These are phyloP conservation scores for Triticum dicoccoides DNA, from an alignment of 176 grass and related monocot genomes.

Conservation along the genomic window DNA sequence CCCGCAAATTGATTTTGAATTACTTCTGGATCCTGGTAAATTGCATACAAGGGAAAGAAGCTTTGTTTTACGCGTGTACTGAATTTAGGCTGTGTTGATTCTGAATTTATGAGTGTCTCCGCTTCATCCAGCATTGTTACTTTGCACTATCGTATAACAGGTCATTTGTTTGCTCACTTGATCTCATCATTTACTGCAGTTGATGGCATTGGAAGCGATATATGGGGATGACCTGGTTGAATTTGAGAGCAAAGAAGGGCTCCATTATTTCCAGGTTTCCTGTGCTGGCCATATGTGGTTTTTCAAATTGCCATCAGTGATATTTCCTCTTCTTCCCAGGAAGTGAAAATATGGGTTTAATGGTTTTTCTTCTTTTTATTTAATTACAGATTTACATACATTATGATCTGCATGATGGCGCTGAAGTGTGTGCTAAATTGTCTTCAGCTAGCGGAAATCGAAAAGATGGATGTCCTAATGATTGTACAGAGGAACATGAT, in stretches of 20 bases:
- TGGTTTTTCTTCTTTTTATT: background rate
- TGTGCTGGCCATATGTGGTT: background rate
- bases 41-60: background rate
- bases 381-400: conserved; percentile 23
- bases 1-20: too few relatives aligned
- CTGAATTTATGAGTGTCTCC: background rate
- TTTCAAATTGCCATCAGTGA: background rate
- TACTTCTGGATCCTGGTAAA: background rate
- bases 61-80: too few relatives aligned
- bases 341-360: background rate
- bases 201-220: conserved; percentile 59
- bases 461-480: background rate
- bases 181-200: conserved; percentile 14
- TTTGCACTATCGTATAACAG: background rate
- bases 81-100: background rate
- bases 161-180: background rate
- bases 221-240: conserved; percentile 33
- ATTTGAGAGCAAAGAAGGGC: conserved; percentile 39
- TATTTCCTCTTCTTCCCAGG: conserved; percentile 2
- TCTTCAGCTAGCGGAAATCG: conserved; percentile 13
- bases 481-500: background rate
- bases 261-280: conserved; percentile 52
- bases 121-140: background rate
- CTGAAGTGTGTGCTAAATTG: conserved; percentile 23
- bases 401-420: conserved; percentile 19